Evolutionary conservation across 2,329 filamentous ascomycete genomes (phyloP).

Genomic region (Penicillium freii): DNA sequence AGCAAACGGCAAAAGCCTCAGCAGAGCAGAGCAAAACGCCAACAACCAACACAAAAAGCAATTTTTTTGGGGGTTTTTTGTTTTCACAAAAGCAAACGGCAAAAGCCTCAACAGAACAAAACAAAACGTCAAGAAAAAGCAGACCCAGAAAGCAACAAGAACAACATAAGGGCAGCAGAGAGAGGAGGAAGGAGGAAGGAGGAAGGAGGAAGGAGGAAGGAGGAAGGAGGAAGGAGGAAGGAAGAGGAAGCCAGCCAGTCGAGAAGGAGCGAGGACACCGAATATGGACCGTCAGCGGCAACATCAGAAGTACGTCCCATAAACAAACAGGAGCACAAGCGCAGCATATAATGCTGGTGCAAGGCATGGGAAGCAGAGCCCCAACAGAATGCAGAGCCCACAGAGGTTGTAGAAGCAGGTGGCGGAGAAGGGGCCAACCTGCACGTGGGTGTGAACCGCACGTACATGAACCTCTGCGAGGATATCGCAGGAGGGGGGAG

Average conservation of each 20-base stretch:
- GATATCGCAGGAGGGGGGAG: neutral
- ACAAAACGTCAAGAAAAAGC: neutral
- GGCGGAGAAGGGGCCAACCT: neutral
- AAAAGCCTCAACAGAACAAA: conserved; percentile 1
- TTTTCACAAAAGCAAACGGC: conserved; percentile 3
- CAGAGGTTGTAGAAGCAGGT: neutral
- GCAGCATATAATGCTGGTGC: neutral
- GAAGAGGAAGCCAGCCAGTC: neutral
- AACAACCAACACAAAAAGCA: neutral
- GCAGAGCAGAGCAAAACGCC: neutral
- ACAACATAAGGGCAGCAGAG: neutral
- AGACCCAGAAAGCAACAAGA: neutral
- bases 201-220: neutral
- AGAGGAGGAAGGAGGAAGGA: too few relatives aligned
- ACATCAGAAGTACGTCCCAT: neutral
- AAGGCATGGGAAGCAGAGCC: neutral
- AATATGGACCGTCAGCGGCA: neutral
- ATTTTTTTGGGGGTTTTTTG: neutral
- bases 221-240: too few relatives aligned
- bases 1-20: conserved; percentile 3
- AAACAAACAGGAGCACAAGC: neutral
- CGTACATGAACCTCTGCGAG: neutral
- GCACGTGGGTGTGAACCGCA: neutral
- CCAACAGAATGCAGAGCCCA: neutral
- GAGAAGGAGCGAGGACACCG: neutral